Base-by-base conservation (phyloP, 2,329 filamentous ascomycete species). In the Cladosporium sp. region DNA sequence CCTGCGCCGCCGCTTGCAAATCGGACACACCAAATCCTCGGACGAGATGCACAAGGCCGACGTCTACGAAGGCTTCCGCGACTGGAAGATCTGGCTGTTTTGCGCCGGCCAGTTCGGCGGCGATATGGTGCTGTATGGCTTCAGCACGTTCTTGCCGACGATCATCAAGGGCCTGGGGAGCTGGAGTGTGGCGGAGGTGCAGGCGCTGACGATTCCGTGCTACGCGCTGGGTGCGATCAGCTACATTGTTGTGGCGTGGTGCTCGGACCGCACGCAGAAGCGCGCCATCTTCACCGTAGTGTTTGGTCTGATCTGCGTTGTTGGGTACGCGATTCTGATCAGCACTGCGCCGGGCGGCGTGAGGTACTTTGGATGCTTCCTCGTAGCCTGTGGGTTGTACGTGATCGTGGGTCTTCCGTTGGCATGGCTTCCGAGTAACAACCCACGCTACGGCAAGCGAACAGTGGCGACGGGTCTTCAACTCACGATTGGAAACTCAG, bases 91-190 rank as follows among this genome's bases (percentile, higher is more conserved):
- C 28, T 92, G 88, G 83, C 78, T 84, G 1, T 92, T 92, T 74
- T 88, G 84, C 68, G 76, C 87, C 44, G 89, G 82, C 5, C 89
- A 92, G 74, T 93, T 93, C 73, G 89, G 90, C 28, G 83, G 85
- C 18, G 89, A 92, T 72, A 91, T 88, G 1, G 90, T 93, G 86
- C 82, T 93, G 0, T 93, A 93, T 72, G 89, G 90, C 6, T 93
- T 88, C 76, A 89, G 87, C 60, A 92, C 89, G 0, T 93, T 93
- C 74, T 78, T 94, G 53, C 91, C 91, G 0, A 92, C 90, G 5
- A 93, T 94, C 69, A 92, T 94, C 75, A 82, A 86, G 46, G 87
- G 84, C 3, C 84, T 93, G 60, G 78, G 79, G 0, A 74, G 73
- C 1, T 91, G 89, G 81, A 82, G 85, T 0, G 80, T 81, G 0